These are phyloP conservation scores for Penicillium cinerascens DNA, from an alignment of 495 filamentous ascomycete genomes.

Conservation along the genomic window DNA sequence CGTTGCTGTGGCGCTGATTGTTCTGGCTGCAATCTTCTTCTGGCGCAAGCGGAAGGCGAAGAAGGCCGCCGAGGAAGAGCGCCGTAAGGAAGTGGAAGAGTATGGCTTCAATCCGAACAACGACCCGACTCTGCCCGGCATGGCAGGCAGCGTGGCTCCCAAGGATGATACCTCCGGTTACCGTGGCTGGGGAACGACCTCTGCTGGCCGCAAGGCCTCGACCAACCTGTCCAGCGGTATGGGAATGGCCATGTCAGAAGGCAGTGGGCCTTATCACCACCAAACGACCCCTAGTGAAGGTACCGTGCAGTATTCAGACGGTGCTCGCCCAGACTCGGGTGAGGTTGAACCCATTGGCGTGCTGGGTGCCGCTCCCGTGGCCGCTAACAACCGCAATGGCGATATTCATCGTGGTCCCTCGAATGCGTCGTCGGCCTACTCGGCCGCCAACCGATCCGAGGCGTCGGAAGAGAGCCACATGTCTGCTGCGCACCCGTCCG, in stretches of 20 bases:
- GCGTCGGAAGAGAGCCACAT: conserved; percentile 71
- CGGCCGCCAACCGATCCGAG: conserved; percentile 76
- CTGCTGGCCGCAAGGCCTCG: conserved; percentile 76
- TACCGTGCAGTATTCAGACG: conserved; percentile 64
- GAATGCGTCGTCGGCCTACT: conserved; percentile 96
- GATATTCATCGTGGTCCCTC: conserved; percentile 87
- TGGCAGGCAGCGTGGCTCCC: conserved; percentile 46
- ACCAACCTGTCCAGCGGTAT: conserved; percentile 81
- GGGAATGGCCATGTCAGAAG: conserved; percentile 72
- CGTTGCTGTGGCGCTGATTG: conserved; percentile 77
- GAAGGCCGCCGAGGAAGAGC: conserved; percentile 79
- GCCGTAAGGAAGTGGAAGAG: conserved; percentile 93
- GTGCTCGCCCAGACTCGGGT: conserved; percentile 53
- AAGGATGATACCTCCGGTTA: conserved; percentile 80
- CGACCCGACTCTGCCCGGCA: conserved; percentile 74
- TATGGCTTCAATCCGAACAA: conserved; percentile 95
- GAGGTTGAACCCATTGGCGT: conserved; percentile 73
- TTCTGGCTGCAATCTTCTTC: conserved; percentile 71
- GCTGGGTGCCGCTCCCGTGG: conserved; percentile 65
- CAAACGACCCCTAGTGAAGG: conserved; percentile 65
- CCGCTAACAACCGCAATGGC: conserved; percentile 56
- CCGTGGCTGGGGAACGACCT: conserved; percentile 90
- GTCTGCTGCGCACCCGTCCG: conserved; percentile 44
- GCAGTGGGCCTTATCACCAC: conserved; percentile 55
- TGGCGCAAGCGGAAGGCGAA: conserved; percentile 84